These are phyloP conservation scores for Ophiostoma quercus DNA, from an alignment of 2,329 filamentous ascomycete genomes.

Conservation along the genomic window DNA sequence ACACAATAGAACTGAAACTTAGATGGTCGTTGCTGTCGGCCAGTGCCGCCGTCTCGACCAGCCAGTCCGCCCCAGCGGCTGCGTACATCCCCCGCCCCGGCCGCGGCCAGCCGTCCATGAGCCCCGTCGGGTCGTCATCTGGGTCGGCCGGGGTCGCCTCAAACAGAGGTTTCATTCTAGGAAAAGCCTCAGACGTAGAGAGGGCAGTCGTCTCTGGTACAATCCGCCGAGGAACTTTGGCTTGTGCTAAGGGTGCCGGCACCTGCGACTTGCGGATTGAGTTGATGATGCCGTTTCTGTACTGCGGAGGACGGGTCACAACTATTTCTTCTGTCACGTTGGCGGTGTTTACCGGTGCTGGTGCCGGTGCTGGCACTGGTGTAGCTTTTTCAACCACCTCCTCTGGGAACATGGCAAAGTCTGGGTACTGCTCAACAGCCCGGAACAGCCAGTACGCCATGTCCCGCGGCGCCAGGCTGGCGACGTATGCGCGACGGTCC, in stretches of 20 bases:
- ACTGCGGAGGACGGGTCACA: slow-evolving; percentile 1
- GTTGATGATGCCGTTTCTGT: slow-evolving; percentile 23
- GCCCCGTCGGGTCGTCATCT: slow-evolving; percentile 28
- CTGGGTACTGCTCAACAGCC: slow-evolving; percentile 56
- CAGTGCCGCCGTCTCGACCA: slow-evolving; percentile 30
- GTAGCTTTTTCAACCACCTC: slow-evolving; percentile 21
- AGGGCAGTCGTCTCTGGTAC: neutral
- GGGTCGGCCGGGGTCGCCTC: slow-evolving; percentile 28
- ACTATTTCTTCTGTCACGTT: too few species aligned
- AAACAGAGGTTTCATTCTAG: neutral
- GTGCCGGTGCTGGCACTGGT: neutral
- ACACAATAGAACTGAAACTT: slow-evolving; percentile 36
- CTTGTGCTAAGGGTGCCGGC: neutral
- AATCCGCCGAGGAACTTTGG: neutral
- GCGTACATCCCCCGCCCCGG: slow-evolving; percentile 29
- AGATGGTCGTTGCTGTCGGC: slow-evolving; percentile 34
- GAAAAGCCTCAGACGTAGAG: neutral
- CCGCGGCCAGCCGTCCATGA: slow-evolving; percentile 27
- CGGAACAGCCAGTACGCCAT: slow-evolving; percentile 62
- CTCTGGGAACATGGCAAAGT: slow-evolving; percentile 58
- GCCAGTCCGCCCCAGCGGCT: slow-evolving; percentile 32
- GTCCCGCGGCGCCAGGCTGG: slow-evolving; percentile 53
- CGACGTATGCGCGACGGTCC: slow-evolving; percentile 36
- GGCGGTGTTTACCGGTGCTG: neutral
- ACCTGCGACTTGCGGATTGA: slow-evolving; percentile 20